Conservation (phyloP, 208 protist genomes). For the Trypanosoma mega region DNA sequence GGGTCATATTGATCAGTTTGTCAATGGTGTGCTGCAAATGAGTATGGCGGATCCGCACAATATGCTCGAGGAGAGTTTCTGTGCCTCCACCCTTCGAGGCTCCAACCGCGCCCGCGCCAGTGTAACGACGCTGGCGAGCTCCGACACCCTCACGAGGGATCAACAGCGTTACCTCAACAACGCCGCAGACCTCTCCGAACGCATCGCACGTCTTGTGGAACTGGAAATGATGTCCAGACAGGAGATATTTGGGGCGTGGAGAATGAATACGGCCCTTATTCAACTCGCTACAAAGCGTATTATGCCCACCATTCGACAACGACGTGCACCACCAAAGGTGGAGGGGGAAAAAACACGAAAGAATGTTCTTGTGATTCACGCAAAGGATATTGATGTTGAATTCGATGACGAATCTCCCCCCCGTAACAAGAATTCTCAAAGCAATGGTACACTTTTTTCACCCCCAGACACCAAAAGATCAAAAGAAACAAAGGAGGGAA, state of each 20-base stretch:
- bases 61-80: slow-evolving; percentile 54
- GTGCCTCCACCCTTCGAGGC: background rate
- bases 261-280: slow-evolving; percentile 55
- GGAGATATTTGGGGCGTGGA: slow-evolving; percentile 60
- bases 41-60: slow-evolving; percentile 27
- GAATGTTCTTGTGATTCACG: slow-evolving; percentile 62
- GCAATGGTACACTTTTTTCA: too few species aligned
- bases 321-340: slow-evolving; percentile 8
- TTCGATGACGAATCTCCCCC: slow-evolving; percentile 19
- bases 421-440: too few species aligned
- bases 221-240: slow-evolving; percentile 57
- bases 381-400: slow-evolving; percentile 52
- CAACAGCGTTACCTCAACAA: slow-evolving; percentile 42
- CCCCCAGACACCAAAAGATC: too few species aligned
- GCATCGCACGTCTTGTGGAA: slow-evolving; percentile 54
- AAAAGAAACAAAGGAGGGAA: too few species aligned
- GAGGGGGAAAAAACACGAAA: background rate
- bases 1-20: slow-evolving; percentile 46
- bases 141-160: slow-evolving; percentile 12
- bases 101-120: background rate
- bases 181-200: slow-evolving; percentile 34
- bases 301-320: slow-evolving; percentile 70
- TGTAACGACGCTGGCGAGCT: background rate
- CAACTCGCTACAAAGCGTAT: slow-evolving; percentile 52
- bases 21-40: slow-evolving; percentile 43